Percentiles rank a stretch among this genome's conserved stretches.
Evolutionary conservation across 495 filamentous ascomycete genomes (phyloP).

Genomic region (Penicillium cosmopolitanum): DNA sequence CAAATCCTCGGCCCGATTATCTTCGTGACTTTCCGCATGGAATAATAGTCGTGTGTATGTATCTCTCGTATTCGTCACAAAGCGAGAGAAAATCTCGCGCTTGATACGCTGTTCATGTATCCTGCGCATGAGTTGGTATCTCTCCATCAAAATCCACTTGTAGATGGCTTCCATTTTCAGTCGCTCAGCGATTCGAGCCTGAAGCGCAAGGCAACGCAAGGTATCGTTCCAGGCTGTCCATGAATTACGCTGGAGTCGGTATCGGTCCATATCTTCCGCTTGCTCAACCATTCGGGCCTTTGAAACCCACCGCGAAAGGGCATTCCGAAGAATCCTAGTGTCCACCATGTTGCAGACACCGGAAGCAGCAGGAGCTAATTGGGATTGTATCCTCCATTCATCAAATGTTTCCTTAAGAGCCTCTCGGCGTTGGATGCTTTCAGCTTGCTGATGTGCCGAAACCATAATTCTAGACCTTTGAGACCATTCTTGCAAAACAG

Average conservation of each 20-base stretch:
- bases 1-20: constrained; percentile 35
- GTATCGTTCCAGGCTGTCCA: constrained; percentile 71
- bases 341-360: constrained; percentile 51
- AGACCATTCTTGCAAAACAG: constrained; percentile 38
- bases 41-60: constrained; percentile 44
- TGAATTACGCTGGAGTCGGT: constrained; percentile 58
- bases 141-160: constrained; percentile 64
- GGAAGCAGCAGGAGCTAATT: constrained; percentile 51
- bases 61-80: constrained; percentile 44
- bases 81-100: constrained; percentile 45
- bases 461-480: constrained; percentile 33
- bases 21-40: constrained; percentile 41
- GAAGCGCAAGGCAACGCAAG: constrained; percentile 58
- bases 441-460: constrained; percentile 36
- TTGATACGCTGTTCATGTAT: constrained; percentile 55
- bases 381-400: constrained; percentile 47
- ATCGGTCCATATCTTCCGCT: constrained; percentile 57
- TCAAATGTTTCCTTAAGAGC: constrained; percentile 35
- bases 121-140: constrained; percentile 55
- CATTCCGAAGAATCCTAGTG: constrained; percentile 49
- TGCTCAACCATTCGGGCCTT: constrained; percentile 53
- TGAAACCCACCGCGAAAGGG: constrained; percentile 56
- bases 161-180: constrained; percentile 62
- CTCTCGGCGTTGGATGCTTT: constrained; percentile 33
- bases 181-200: constrained; percentile 59